These are phyloP conservation scores for Cerioporus squamosus DNA, from an alignment of 1,284 basidiomycete species.

Conservation along the genomic window DNA sequence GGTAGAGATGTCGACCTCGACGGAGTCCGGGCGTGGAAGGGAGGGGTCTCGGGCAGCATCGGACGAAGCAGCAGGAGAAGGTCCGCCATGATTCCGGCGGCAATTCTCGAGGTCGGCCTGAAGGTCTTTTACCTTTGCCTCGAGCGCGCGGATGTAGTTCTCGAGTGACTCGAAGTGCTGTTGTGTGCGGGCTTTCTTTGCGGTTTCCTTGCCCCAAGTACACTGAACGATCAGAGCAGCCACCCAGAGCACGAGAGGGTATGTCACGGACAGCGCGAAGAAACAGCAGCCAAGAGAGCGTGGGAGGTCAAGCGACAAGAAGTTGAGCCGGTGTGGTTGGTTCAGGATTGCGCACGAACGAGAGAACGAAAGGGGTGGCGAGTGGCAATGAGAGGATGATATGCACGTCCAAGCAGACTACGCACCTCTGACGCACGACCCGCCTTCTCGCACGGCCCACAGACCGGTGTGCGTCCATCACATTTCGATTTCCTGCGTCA, in stretches of 20 bases:
- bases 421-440: constrained; percentile 49
- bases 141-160: constrained; percentile 49
- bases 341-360: neutral
- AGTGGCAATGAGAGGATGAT: neutral
- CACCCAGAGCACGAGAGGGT: neutral
- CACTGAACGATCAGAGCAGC: constrained; percentile 42
- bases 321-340: neutral
- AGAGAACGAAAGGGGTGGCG: neutral
- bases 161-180: constrained; percentile 57
- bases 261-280: neutral
- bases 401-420: neutral
- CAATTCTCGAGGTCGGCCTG: constrained; percentile 49
- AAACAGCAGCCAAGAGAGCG: neutral
- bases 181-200: constrained; percentile 53
- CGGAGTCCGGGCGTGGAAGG: neutral
- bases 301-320: neutral
- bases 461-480: constrained; percentile 53
- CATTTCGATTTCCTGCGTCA: constrained; percentile 54
- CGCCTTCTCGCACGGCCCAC: constrained; percentile 46
- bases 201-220: constrained; percentile 55
- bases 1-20: constrained; percentile 14
- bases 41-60: neutral
- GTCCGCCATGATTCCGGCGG: constrained; percentile 39
- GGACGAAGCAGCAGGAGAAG: constrained; percentile 7
- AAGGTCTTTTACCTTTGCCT: constrained; percentile 49